A percentile compares a stretch with the other conserved stretches of the same genome.
phyloP scores from a whole-genome alignment of 306 rosid species.

The Mucuna pruriens region DNA sequence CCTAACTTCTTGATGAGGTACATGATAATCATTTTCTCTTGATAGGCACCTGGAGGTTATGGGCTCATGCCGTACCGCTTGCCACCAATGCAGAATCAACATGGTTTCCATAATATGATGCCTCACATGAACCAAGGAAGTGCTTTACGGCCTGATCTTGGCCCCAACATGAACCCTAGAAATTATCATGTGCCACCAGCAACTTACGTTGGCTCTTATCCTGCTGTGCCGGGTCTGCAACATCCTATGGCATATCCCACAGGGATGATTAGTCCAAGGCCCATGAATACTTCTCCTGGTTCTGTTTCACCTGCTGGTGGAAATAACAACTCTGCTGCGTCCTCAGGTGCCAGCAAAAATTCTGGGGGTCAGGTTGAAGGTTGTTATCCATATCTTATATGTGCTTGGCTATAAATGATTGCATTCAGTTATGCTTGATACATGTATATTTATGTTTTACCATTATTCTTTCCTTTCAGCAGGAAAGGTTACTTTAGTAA shows the following conservation, averaged over 20 bases:
- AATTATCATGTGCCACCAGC: constrained; percentile 75
- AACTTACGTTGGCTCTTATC: constrained; percentile 80
- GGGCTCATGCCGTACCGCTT: constrained; percentile 91
- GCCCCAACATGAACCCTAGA: constrained; percentile 71
- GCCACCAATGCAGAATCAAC: constrained; percentile 92
- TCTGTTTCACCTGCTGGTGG: constrained; percentile 69
- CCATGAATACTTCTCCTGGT: constrained; percentile 70
- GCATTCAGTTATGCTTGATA: background rate
- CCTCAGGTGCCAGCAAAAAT: constrained; percentile 68
- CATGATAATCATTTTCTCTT: constrained; percentile 39
- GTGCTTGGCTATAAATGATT: background rate
- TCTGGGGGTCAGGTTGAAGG: constrained; percentile 92
- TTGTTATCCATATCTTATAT: constrained; percentile 44
- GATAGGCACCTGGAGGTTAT: constrained; percentile 83
- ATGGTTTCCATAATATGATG: constrained; percentile 86
- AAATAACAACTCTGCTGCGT: constrained; percentile 57
- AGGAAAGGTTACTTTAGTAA: constrained; percentile 8
- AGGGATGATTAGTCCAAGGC: constrained; percentile 82
- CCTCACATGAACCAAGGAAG: constrained; percentile 87
- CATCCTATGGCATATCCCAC: constrained; percentile 83
- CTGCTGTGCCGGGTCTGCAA: constrained; percentile 80
- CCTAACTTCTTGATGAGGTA: constrained; percentile 16
- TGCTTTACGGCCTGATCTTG: constrained; percentile 76
- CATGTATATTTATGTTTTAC: background rate
- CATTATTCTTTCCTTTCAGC: background rate